A percentile compares a stretch with the other conserved stretches of the same genome.
Conservation (phyloP, 2,329 filamentous ascomycete genomes). For the Botryotinia calthae region DNA sequence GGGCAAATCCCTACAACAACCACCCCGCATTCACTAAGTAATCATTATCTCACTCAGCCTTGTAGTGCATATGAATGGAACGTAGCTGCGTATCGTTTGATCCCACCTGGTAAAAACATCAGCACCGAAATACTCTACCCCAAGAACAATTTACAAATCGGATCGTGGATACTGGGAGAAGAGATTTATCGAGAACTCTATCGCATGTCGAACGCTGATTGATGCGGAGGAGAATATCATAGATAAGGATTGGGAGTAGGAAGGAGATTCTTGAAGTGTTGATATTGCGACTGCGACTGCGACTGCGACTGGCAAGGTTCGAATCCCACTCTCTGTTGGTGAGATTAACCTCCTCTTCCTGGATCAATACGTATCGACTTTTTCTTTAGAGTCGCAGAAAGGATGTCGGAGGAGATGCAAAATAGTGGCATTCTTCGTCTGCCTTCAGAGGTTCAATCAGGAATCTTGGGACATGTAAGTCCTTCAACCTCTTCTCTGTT, state of each 20-base stretch:
- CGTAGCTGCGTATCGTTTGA: not conserved
- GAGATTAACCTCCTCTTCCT: not conserved
- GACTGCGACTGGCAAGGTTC: not conserved
- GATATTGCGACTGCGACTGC: not conserved
- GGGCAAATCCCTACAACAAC: not conserved
- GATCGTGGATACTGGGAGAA: not conserved
- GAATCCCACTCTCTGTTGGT: not conserved
- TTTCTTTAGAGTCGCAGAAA: not conserved
- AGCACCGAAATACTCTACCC: not conserved
- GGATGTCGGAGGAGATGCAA: not conserved
- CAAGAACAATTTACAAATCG: fast-evolving
- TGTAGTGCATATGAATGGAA: not conserved
- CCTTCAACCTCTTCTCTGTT: not conserved
- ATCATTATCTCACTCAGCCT: not conserved
- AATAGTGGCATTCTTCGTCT: not conserved
- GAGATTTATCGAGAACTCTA: not conserved
- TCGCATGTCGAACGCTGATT: not conserved
- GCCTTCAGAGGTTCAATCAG: not conserved
- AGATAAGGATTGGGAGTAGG: not conserved
- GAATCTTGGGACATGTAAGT: not conserved
- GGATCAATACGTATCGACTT: not conserved
- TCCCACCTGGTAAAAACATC: not conserved
- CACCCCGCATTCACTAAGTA: not conserved
- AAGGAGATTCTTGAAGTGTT: not conserved
- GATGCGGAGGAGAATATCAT: not conserved